Evolutionary conservation across 371 early-diverging fungal genomes (phyloP), one percentile per base, ranked within the genome.

Genomic region (Umbelopsis sp.): DNA sequence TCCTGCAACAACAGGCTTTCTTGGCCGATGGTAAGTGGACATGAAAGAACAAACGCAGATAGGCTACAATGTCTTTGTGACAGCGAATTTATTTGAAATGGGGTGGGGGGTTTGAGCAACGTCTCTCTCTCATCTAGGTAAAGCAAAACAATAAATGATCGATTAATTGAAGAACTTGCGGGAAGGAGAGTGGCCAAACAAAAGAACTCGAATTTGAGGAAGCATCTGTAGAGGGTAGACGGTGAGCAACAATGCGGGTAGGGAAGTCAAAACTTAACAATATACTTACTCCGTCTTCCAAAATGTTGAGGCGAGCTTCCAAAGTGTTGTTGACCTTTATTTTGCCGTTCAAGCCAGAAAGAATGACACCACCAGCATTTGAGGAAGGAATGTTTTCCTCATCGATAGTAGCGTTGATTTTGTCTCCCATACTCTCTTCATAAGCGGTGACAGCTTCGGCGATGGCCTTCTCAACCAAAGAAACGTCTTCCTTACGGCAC

Each of bases 101-200:
- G 52, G 52, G 22, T 22, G 35, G 29, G 57, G n/a, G 32, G 18
- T 53, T 53, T 29, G 29, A 25, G 29, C 52, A 51, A 25, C 9
- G 9, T 51, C 52, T 51, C 57, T 37, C 10, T 11, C 22, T 22
- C 22, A 22, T 10, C 14, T 57, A 14, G 18, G 6, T 3, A 16
- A 29, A 57, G 32, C 18, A 24, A 57, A 29, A 57, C 29, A 35
- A 57, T 18, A 35, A 57, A 57, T 35, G 57, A 35, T 7, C 29
- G 35, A 48, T 80, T 89, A 98, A 86, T 96, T 91, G 83, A 90
- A 95, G 90, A 95, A 97, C 75, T 87, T 91, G 84, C 97, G 92
- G 83, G 86, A 91, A 67, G 92, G 91, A 29, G 96, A 95, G 66
- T 89, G 89, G 8, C 96, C 98, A 79, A 94, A 98, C 65, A 98